phyloP scores from a whole-genome alignment of 2,329 filamentous ascomycete genomes.

The Teratosphaeria destructans region DNA sequence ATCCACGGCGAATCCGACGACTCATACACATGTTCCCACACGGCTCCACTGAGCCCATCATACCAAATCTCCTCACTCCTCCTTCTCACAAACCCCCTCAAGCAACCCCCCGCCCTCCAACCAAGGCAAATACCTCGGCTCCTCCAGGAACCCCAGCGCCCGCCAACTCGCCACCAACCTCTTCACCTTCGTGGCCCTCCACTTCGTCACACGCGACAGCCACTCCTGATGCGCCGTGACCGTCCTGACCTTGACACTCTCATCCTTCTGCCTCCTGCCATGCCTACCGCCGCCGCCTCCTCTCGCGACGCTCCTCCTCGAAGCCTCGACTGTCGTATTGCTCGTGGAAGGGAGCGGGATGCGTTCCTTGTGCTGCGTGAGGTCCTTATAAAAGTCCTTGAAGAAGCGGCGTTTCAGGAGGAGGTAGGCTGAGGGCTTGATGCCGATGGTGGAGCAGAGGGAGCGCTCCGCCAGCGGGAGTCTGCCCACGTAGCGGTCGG shows the following conservation, averaged over 20 bases:
- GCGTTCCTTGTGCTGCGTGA: slow-evolving; percentile 4
- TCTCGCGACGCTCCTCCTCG: neutral
- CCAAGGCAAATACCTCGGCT: slow-evolving; percentile 12
- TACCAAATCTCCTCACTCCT: neutral
- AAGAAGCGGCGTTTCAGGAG: slow-evolving; percentile 17
- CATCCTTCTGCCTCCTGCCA: neutral
- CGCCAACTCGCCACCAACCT: slow-evolving; percentile 14
- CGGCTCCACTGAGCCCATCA: neutral
- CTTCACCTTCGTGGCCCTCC: slow-evolving; percentile 8
- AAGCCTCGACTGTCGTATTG: neutral
- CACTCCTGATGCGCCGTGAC: slow-evolving; percentile 11
- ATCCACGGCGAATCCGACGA: neutral
- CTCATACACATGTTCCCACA: neutral
- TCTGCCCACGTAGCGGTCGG: slow-evolving; percentile 13
- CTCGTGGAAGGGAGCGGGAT: neutral
- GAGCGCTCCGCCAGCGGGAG: slow-evolving; percentile 12
- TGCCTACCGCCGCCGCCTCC: neutral
- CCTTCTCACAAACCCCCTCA: neutral
- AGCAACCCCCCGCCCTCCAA: slow-evolving; percentile 13
- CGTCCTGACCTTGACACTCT: slow-evolving; percentile 5
- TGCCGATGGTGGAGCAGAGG: slow-evolving; percentile 7
- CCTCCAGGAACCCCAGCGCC: slow-evolving; percentile 15
- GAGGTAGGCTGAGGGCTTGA: slow-evolving; percentile 15
- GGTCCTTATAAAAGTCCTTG: slow-evolving; percentile 7
- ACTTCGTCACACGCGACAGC: slow-evolving; percentile 9